A percentile compares a stretch with the other conserved stretches of the same genome.
Evolutionary conservation across 257 asterid genomes (phyloP).

Genomic region (Scutellaria galericulata): DNA sequence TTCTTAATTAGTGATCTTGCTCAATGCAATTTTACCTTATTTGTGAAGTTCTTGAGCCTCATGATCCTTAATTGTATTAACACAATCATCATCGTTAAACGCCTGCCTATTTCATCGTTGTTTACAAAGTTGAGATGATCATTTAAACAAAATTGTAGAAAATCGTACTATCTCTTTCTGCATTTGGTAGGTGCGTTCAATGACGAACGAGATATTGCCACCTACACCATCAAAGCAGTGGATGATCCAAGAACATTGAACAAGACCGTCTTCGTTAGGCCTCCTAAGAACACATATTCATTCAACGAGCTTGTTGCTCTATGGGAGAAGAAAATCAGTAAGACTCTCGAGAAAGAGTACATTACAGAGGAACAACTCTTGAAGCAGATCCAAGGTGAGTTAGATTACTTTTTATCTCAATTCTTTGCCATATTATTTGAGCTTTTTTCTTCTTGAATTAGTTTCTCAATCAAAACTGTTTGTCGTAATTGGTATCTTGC

Average conservation of each 20-base stretch:
- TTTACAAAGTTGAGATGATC: no score
- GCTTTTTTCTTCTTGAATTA: background rate
- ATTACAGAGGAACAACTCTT: conserved; percentile 54
- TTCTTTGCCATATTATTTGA: background rate
- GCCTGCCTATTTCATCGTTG: no score
- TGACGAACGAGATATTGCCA: conserved; percentile 61
- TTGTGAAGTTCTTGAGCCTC: no score
- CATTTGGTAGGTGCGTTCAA: conserved; percentile 57
- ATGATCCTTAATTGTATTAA: no score
- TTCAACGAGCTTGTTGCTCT: conserved; percentile 70
- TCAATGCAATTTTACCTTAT: no score
- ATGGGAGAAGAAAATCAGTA: conserved; percentile 89
- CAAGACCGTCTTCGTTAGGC: conserved; percentile 66
- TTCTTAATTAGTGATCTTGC: no score
- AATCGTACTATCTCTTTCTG: background rate
- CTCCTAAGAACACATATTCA: conserved; percentile 58
- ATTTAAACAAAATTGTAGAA: no score
- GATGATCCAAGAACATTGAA: conserved; percentile 85
- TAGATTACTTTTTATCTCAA: background rate
- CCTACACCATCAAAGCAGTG: conserved; percentile 64
- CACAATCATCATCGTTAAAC: no score
- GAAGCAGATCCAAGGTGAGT: conserved; percentile 56
- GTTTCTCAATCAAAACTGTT: background rate
- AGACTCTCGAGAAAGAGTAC: conserved; percentile 59
- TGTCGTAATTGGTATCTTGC: background rate